Evolutionary conservation across 495 filamentous ascomycete species (phyloP), one percentile per base, ranked within the genome.

Genomic region (Hypoxylon fuscum): DNA sequence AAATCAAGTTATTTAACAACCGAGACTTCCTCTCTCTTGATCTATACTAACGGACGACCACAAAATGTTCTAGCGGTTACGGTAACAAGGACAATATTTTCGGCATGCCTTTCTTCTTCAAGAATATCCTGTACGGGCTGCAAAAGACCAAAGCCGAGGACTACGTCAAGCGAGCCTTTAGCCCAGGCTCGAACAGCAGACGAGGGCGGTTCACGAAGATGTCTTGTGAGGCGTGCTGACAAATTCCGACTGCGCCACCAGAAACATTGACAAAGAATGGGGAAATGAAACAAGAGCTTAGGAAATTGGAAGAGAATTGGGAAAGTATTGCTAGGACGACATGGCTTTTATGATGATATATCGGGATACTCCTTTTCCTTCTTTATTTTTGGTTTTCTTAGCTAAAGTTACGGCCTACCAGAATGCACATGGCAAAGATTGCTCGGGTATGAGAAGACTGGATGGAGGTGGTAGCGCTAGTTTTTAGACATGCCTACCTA

Each of bases 21-120:
- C n/a, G n/a, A n/a, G n/a, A n/a, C n/a, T 8, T 27, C 25, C 8
- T 27, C 25, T 3, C 25, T 8, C 8, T 27, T 27, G 25, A 3
- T 27, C 8, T 8, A n/a, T 15, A 38, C 35, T 14, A 38, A 14
- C 35, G 15, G 2, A 3, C 35, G 12, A 38, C n/a, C n/a, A 38
- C 35, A 38, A 15, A 14, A 38, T n/a, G 12, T n/a, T 12, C n/a
- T 14, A 15, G 12, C 11, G 12, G 15, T 14, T 5, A 5, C 12
- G n/a, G n/a, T 5, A 38, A 38, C 3, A 4, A 47, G 31, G 29
- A 14, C 22, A 29, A 14, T 12, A 14, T 23, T 17, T 10, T 6
- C 50, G 35, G n/a, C 12, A 61, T 56, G 59, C 31, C 51, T 45
- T 51, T 51, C 45, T 8, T 20, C 2, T 51, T 41, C 32, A 47